A percentile compares a stretch with the other conserved stretches of the same genome.
phyloP scores from a whole-genome alignment of 1,139 yeast genomes.

The Debaryomyces subglobosus region DNA sequence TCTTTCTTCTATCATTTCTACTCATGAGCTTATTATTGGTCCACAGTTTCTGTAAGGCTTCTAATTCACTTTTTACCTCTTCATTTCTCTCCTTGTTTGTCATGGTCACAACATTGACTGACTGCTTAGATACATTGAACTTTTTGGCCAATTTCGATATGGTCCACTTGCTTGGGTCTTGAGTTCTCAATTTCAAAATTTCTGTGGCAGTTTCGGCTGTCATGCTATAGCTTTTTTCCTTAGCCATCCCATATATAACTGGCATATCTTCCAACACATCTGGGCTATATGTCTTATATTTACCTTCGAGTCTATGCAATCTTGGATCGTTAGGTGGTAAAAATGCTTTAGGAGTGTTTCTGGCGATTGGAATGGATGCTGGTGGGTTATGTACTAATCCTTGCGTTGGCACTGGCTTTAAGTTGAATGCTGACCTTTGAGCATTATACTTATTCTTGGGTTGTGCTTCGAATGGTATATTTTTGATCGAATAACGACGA shows the following conservation, averaged over 20 bases:
- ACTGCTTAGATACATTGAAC: slow-evolving; percentile 43
- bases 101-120: slow-evolving; percentile 32
- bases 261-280: slow-evolving; percentile 61
- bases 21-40: slow-evolving; percentile 28
- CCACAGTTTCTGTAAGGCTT: slow-evolving; percentile 17
- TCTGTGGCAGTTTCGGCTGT: slow-evolving; percentile 63
- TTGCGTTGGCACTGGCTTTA: slow-evolving; percentile 43
- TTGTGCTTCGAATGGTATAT: slow-evolving; percentile 37
- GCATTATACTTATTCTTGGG: slow-evolving; percentile 44
- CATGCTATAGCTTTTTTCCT: slow-evolving; percentile 58
- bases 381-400: slow-evolving; percentile 49
- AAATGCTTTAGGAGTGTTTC: slow-evolving; percentile 70
- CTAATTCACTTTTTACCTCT: slow-evolving; percentile 19
- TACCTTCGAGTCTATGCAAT: slow-evolving; percentile 30
- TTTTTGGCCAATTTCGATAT: slow-evolving; percentile 67
- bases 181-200: slow-evolving; percentile 60
- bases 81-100: slow-evolving; percentile 17
- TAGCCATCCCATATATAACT: slow-evolving; percentile 37
- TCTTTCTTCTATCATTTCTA: slow-evolving; percentile 56
- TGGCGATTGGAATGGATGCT: slow-evolving; percentile 32
- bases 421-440: slow-evolving; percentile 44
- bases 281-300: slow-evolving; percentile 28
- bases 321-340: slow-evolving; percentile 69
- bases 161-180: slow-evolving; percentile 68
- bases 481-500: slow-evolving; percentile 18